phyloP scores from a whole-genome alignment of 2,329 filamentous ascomycete species.

The Drechslera avenae region DNA sequence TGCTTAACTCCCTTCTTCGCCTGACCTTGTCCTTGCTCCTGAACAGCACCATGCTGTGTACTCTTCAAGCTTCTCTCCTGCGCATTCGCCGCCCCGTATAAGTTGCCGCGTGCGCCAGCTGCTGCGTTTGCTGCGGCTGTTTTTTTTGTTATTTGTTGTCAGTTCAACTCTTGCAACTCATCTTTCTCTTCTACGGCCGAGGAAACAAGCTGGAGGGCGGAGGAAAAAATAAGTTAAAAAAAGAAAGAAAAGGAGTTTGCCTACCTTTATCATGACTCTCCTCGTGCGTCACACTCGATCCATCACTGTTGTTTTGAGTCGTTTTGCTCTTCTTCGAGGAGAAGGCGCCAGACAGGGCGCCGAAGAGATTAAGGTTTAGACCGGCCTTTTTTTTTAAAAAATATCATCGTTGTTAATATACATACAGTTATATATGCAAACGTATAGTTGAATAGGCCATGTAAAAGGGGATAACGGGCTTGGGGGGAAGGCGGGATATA shows the following conservation, averaged over 20 bases:
- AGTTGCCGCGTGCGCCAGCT: constrained; percentile 27
- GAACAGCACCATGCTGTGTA: constrained; percentile 5
- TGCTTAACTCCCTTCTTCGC: constrained; percentile 17
- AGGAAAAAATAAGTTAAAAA: no score
- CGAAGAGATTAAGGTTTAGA: constrained; percentile 46
- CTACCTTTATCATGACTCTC: constrained; percentile 35
- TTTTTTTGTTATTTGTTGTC: constrained; percentile 7
- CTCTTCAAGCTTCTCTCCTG: constrained; percentile 21
- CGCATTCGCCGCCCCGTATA: constrained; percentile 28
- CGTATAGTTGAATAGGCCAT: no score
- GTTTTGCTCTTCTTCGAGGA: constrained; percentile 39
- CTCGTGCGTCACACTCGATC: constrained; percentile 27
- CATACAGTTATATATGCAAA: no score
- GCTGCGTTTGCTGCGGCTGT: constrained; percentile 28
- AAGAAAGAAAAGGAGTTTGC: no score
- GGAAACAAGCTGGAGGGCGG: no score
- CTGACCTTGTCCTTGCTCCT: constrained; percentile 17
- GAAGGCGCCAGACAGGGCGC: constrained; percentile 42
- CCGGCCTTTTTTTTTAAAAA: constrained; percentile 23
- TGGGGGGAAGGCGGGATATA: no score
- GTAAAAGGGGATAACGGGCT: no score
- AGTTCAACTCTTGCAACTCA: no score
- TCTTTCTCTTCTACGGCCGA: no score
- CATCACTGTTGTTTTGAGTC: constrained; percentile 36
- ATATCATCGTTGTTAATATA: no score